Conservation (phyloP, 208 protist species). For the Vickermania ingenoplastis region DNA sequence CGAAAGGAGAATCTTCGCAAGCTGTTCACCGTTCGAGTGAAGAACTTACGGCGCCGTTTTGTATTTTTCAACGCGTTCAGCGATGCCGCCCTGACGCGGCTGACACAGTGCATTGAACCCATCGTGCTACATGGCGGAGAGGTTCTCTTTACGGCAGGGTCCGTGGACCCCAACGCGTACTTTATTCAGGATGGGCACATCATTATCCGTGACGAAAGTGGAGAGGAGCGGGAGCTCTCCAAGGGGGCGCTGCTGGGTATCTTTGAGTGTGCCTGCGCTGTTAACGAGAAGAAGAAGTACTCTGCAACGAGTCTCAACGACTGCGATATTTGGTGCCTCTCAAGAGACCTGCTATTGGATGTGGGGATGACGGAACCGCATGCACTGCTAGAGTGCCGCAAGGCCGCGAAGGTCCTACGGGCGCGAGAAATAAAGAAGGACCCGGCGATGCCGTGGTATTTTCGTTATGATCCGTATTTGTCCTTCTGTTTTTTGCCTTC, state of each 20-base stretch:
- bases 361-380: constrained; percentile 79
- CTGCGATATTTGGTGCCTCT: constrained; percentile 79
- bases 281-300: constrained; percentile 65
- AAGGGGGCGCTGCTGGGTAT: constrained; percentile 72
- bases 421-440: constrained; percentile 42
- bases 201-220: constrained; percentile 28
- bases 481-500: constrained; percentile 42
- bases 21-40: constrained; percentile 67
- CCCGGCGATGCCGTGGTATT: constrained; percentile 11
- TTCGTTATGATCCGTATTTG: constrained; percentile 64
- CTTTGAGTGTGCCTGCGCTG: constrained; percentile 79
- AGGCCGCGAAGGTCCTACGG: constrained; percentile 44
- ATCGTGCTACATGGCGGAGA: constrained; percentile 81
- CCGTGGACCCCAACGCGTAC: constrained; percentile 69
- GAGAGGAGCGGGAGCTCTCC: constrained; percentile 19
- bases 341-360: constrained; percentile 61
- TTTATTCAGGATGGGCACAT: constrained; percentile 80
- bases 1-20: constrained; percentile 68
- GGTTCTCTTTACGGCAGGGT: constrained; percentile 38
- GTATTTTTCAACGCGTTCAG: constrained; percentile 70
- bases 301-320: constrained; percentile 77
- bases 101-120: constrained; percentile 65
- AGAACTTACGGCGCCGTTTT: constrained; percentile 59
- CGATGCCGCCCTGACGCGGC: constrained; percentile 28
- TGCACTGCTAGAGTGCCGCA: constrained; percentile 69